Conservation (phyloP, 2,329 filamentous ascomycete genomes). For the Sarocladium oryzae region DNA sequence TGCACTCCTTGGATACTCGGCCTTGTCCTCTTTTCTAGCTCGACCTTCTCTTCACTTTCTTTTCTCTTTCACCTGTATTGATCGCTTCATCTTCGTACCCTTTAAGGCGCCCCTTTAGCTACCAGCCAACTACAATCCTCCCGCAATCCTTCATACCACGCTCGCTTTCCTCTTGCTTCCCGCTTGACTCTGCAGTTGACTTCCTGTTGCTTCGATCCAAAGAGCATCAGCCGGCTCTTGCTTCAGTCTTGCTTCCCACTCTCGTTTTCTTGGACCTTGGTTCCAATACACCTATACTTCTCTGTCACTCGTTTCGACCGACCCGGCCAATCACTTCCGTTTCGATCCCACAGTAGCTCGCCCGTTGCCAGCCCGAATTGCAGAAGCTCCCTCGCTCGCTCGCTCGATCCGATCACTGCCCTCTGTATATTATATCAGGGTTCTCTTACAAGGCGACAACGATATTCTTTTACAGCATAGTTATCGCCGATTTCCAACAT, state of each 20-base stretch:
- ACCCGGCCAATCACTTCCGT: neutral
- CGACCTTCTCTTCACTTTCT: slow-evolving; percentile 8
- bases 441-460: neutral
- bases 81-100: slow-evolving; percentile 1
- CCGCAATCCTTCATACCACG: neutral
- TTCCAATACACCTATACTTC: neutral
- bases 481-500: neutral
- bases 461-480: neutral
- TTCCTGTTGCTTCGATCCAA: neutral
- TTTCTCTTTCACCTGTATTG: neutral
- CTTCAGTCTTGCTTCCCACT: neutral
- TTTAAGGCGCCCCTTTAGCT: neutral
- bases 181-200: slow-evolving; percentile 1
- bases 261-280: neutral
- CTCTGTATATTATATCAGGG: neutral
- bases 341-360: neutral
- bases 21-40: slow-evolving; percentile 5
- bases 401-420: slow-evolving; percentile 1
- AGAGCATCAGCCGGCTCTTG: neutral
- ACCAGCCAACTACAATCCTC: neutral
- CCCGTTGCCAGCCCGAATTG: neutral
- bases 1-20: slow-evolving; percentile 8
- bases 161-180: slow-evolving; percentile 5
- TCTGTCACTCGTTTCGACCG: slow-evolving; percentile 8
- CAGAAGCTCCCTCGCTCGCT: neutral